Evolutionary conservation across 441 rosid species (phyloP), one percentile per base, ranked within the genome.

Genomic region (Croton laevigatus): DNA sequence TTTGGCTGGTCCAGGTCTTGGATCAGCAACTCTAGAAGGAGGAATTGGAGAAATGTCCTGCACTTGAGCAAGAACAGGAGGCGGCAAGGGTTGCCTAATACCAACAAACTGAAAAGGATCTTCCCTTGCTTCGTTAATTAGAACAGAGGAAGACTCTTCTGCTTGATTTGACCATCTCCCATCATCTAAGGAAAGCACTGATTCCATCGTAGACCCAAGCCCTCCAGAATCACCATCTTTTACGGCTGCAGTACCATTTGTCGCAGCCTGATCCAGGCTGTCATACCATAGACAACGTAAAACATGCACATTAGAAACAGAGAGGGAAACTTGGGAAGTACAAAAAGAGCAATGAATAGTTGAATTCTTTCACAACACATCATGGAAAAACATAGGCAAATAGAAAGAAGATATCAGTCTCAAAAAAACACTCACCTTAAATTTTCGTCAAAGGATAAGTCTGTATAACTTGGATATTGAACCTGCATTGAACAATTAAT

Each of bases 11-110:
- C 99, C 98, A 73, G 99, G 99, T 80, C 99, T 91, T 70, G 98
- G 99, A 81, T 95, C 99, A 54, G 99, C 98, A 69, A 95, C 98
- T 86, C 80, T 91, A 52, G 98, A 91, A 51, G 99, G 94, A 77
- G 86, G 84, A 58, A 95, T 89, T 20, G 85, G 87, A 76, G 94
- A 73, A 37, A 54, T 38, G 0, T 81, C 88, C 72, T 85, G 93
- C 62, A 95, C 83, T 81, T 87, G 81, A 67, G 97, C 95, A 77
- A 91, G 94, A 80, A 95, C 97, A 32, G 97, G 98, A 71, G 97
- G 99, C 63, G 99, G 96, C 63, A 87, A 54, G 51, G 97, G 98
- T 81, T 95, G 99, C 79, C 73, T 87, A 75, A 87, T 74, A 70
- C 93, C 79, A 17, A 85, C 93, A 80, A 85, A 85, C 79, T 84